These are phyloP conservation scores for Saxophila tyrrhenica DNA, from an alignment of 495 filamentous ascomycete species.

Conservation along the genomic window DNA sequence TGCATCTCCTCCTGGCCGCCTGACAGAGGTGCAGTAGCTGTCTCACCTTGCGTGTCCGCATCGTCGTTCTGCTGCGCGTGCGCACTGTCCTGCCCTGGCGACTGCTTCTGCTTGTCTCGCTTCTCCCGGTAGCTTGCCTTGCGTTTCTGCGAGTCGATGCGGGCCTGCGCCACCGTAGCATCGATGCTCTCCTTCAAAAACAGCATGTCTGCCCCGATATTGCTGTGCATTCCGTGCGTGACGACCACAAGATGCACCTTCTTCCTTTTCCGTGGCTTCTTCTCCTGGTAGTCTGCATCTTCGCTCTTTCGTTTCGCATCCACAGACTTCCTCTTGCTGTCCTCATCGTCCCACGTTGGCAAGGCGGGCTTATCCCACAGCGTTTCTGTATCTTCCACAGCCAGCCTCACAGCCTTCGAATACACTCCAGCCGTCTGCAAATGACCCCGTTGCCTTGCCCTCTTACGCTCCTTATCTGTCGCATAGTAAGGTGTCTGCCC, in stretches of 20 bases:
- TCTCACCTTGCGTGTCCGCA: not conserved
- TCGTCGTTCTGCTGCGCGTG: constrained; percentile 22
- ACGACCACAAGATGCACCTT: constrained; percentile 83
- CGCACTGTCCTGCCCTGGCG: constrained; percentile 10
- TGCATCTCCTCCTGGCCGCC: constrained; percentile 32
- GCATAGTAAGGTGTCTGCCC: constrained; percentile 57
- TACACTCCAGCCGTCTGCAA: constrained; percentile 61
- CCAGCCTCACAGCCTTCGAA: constrained; percentile 61
- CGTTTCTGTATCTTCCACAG: constrained; percentile 74
- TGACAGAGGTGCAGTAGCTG: constrained; percentile 27
- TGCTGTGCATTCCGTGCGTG: constrained; percentile 92
- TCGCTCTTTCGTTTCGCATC: constrained; percentile 14
- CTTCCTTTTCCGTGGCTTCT: constrained; percentile 41
- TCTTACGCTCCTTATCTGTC: constrained; percentile 7
- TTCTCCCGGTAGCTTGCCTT: constrained; percentile 27
- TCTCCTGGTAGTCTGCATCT: constrained; percentile 3
- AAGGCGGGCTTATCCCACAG: constrained; percentile 86
- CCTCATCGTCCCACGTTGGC: constrained; percentile 48
- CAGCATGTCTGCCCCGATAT: constrained; percentile 94
- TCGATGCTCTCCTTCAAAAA: constrained; percentile 97
- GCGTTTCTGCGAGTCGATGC: constrained; percentile 46
- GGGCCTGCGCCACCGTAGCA: constrained; percentile 58
- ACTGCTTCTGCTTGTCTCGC: not conserved
- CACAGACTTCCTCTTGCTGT: constrained; percentile 18
- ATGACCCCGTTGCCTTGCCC: constrained; percentile 28